phyloP scores from a whole-genome alignment of 2,329 filamentous ascomycete genomes.

The Ophiostoma himal-ulmi region DNA sequence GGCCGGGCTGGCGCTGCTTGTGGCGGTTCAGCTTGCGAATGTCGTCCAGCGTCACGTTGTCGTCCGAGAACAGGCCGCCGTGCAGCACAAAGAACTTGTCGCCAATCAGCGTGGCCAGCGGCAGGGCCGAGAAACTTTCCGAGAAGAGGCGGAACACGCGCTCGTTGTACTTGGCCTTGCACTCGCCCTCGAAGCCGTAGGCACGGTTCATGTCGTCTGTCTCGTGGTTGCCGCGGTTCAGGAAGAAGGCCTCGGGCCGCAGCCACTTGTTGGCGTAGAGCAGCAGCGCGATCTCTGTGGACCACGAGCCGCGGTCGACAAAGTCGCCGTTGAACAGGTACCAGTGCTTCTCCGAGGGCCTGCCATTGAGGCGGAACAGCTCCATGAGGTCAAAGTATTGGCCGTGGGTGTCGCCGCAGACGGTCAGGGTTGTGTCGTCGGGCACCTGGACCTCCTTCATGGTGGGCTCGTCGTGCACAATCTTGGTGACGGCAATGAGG shows the following conservation, averaged over 20 bases:
- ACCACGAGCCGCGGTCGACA: conserved; percentile 96
- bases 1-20: conserved; percentile 55
- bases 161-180: conserved; percentile 96
- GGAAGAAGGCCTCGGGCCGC: conserved; percentile 78
- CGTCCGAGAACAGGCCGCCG: conserved; percentile 91
- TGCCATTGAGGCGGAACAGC: conserved; percentile 86
- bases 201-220: conserved; percentile 99
- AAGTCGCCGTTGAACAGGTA: conserved; percentile 99
- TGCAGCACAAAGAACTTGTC: conserved; percentile 88
- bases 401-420: conserved; percentile 95
- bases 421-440: conserved; percentile 72
- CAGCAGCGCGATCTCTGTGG: conserved; percentile 88
- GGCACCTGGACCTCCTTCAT: conserved; percentile 92
- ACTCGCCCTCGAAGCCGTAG: conserved; percentile 97
- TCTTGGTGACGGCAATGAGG: conserved; percentile 78
- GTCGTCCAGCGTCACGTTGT: conserved; percentile 85
- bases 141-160: conserved; percentile 93
- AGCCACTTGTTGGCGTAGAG: conserved; percentile 98
- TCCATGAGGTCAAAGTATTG: conserved; percentile 98
- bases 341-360: conserved; percentile 76
- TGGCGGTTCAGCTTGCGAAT: conserved; percentile 55
- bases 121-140: conserved; percentile 91
- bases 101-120: conserved; percentile 85
- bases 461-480: conserved; percentile 87
- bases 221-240: conserved; percentile 97